These are phyloP conservation scores for Saitozyma sp. DNA, from an alignment of 768 basidiomycete genomes.

Conservation along the genomic window DNA sequence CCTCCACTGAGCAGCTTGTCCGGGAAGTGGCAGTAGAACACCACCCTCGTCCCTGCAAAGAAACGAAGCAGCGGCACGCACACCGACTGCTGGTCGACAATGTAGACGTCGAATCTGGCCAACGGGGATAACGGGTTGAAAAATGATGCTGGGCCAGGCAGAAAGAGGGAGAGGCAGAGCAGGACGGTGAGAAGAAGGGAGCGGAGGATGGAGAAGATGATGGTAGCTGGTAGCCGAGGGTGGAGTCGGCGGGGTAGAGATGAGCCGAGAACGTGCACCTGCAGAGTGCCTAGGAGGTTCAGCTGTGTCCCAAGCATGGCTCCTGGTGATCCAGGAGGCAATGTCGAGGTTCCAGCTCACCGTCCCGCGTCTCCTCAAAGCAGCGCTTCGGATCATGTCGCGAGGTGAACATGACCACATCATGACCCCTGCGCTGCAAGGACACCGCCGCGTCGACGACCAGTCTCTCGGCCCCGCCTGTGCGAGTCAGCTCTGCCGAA, in stretches of 20 bases:
- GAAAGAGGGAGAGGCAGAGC: slow-evolving; percentile 57
- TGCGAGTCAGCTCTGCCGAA: slow-evolving; percentile 6
- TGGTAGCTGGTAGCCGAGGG: slow-evolving; percentile 67
- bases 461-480: slow-evolving; percentile 92
- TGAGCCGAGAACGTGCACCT: slow-evolving; percentile 69
- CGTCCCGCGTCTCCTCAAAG: slow-evolving; percentile 91
- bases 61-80: slow-evolving; percentile 78
- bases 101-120: slow-evolving; percentile 68
- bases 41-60: slow-evolving; percentile 71
- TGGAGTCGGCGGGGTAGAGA: slow-evolving; percentile 76
- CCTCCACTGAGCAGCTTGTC: slow-evolving; percentile 73
- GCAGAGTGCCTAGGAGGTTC: slow-evolving; percentile 67
- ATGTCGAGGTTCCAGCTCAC: slow-evolving; percentile 56
- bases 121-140: slow-evolving; percentile 38
- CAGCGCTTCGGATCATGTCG: slow-evolving; percentile 83
- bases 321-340: background rate
- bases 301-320: background rate
- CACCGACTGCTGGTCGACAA: slow-evolving; percentile 93
- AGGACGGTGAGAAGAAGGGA: slow-evolving; percentile 77
- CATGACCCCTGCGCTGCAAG: slow-evolving; percentile 77
- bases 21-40: slow-evolving; percentile 98
- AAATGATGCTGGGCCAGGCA: slow-evolving; percentile 35
- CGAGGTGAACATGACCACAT: slow-evolving; percentile 87
- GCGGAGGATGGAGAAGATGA: slow-evolving; percentile 81
- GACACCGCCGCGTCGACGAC: slow-evolving; percentile 94